These are phyloP conservation scores for Lolium perenne DNA, from an alignment of 176 grass and related monocot genomes.

Conservation along the genomic window DNA sequence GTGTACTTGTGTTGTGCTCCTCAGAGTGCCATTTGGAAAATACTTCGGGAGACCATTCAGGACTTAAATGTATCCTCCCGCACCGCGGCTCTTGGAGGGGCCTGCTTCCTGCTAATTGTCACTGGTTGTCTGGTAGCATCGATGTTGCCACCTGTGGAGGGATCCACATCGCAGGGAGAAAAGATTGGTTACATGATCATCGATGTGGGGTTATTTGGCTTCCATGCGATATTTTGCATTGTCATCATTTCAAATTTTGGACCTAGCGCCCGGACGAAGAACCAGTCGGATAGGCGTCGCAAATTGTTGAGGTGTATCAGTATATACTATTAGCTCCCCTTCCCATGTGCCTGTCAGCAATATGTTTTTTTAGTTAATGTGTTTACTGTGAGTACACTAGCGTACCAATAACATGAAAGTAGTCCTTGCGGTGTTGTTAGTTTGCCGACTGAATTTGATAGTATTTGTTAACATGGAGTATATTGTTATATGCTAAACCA, in stretches of 20 bases:
- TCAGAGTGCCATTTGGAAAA: not conserved
- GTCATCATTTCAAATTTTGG: not conserved
- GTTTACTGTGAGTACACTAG: not conserved
- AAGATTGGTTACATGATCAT: not conserved
- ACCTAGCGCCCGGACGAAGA: too few relatives aligned
- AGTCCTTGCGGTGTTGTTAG: not conserved
- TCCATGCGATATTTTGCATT: not conserved
- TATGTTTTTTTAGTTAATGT: not conserved
- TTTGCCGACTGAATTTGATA: not conserved
- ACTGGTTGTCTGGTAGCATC: not conserved
- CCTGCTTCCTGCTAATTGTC: not conserved
- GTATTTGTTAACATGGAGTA: too few relatives aligned
- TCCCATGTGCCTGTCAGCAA: not conserved
- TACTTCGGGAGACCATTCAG: not conserved
- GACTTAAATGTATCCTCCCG: too few relatives aligned
- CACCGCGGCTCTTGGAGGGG: not conserved
- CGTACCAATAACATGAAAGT: not conserved
- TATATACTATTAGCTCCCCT: not conserved
- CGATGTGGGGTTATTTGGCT: not conserved
- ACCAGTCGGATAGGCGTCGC: not conserved
- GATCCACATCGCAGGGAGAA: not conserved
- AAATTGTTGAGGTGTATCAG: constrained; percentile 2
- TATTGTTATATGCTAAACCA: too few relatives aligned
- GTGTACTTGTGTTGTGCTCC: not conserved
- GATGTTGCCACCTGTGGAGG: not conserved